Evolutionary conservation across 805 yeast species (phyloP).

Genomic region (Hagleromyces aurorensis): DNA sequence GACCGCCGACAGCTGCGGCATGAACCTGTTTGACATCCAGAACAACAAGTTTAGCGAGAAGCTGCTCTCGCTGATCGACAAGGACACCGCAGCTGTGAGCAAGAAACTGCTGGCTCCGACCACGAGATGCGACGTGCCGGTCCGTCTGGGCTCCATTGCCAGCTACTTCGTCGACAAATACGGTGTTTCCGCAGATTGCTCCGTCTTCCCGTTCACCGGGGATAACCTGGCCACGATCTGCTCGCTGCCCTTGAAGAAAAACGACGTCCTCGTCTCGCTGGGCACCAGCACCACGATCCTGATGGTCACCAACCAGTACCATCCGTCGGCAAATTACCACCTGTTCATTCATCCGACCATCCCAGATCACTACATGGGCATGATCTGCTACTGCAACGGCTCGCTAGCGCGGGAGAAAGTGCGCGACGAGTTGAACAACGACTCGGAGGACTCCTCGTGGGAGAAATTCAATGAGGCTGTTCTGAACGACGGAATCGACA

Average conservation of each 20-base stretch:
- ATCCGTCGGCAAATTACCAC: slow-evolving; percentile 77
- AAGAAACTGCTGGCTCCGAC: slow-evolving; percentile 38
- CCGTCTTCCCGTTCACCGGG: slow-evolving; percentile 74
- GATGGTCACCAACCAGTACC: slow-evolving; percentile 67
- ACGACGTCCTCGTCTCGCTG: slow-evolving; percentile 72
- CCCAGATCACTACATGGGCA: slow-evolving; percentile 75
- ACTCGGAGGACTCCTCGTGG: slow-evolving; percentile 42
- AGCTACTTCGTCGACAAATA: slow-evolving; percentile 55
- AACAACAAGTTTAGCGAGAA: slow-evolving; percentile 47
- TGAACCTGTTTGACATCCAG: slow-evolving; percentile 76
- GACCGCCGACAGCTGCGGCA: slow-evolving; percentile 86
- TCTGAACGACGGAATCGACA: slow-evolving; percentile 30
- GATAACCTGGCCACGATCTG: slow-evolving; percentile 86
- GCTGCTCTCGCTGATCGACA: slow-evolving; percentile 38
- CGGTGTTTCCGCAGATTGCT: slow-evolving; percentile 51
- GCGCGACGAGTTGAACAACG: slow-evolving; percentile 50
- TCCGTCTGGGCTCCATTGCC: slow-evolving; percentile 42
- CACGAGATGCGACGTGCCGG: slow-evolving; percentile 37
- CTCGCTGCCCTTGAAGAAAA: slow-evolving; percentile 66
- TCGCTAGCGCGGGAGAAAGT: slow-evolving; percentile 76
- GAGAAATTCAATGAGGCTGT: slow-evolving; percentile 46
- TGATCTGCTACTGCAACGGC: slow-evolving; percentile 92
- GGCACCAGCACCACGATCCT: slow-evolving; percentile 92
- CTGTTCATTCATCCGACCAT: slow-evolving; percentile 82
- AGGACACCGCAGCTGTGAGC: slow-evolving; percentile 17